A percentile compares a stretch with the other conserved stretches of the same genome.
Conservation (phyloP, 305 asterid genomes). For the Rubia occidens region DNA sequence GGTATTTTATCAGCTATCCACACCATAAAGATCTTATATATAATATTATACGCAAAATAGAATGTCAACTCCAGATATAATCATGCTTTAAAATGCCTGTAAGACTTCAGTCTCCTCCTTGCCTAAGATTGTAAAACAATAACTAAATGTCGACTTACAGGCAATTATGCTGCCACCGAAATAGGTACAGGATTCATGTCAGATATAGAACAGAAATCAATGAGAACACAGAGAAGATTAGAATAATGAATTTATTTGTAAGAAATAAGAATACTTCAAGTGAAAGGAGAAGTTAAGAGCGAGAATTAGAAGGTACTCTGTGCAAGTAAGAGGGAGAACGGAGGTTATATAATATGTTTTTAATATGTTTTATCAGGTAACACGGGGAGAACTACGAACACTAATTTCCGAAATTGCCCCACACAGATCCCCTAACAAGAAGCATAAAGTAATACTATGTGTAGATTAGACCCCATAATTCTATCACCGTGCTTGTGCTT, state of each 20-base stretch:
- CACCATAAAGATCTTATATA: neutral
- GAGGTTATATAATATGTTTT: neutral
- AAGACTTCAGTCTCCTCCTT: neutral
- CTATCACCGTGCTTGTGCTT: neutral
- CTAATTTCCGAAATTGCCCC: neutral
- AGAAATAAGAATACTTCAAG: neutral
- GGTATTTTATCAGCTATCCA: constrained; percentile 5
- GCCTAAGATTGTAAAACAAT: neutral
- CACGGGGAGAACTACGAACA: neutral
- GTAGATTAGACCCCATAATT: neutral
- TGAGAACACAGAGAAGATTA: neutral
- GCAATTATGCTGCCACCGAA: neutral
- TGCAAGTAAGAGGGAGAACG: neutral
- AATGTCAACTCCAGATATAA: neutral
- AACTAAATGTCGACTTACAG: neutral
- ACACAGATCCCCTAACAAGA: neutral
- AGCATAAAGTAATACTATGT: too few species aligned
- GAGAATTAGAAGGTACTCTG: neutral
- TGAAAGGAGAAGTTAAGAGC: neutral
- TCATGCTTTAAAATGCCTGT: neutral
- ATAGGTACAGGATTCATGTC: neutral
- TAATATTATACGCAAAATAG: neutral
- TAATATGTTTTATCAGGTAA: neutral
- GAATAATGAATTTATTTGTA: neutral
- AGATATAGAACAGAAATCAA: neutral